Evolutionary conservation across 768 basidiomycete genomes (phyloP).

Genomic region (Podaxis pistillaris): DNA sequence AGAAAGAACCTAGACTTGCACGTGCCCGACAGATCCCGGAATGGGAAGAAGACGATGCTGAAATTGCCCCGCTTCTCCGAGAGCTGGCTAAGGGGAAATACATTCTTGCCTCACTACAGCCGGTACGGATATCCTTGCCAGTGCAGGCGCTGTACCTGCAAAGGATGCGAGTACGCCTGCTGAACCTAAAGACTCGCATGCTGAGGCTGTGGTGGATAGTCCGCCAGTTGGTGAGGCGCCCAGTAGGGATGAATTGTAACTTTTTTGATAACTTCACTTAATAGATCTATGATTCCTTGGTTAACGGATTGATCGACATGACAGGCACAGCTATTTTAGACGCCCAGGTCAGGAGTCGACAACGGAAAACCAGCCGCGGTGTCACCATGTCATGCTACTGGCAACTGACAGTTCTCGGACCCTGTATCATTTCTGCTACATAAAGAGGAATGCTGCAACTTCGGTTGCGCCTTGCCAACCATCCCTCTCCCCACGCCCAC

Average conservation of each 20-base stretch:
- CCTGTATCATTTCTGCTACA: background rate
- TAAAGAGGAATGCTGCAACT: background rate
- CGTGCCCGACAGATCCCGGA: slow-evolving; percentile 95
- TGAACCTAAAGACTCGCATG: background rate
- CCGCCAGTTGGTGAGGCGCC: background rate
- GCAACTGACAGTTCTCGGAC: background rate
- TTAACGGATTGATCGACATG: background rate
- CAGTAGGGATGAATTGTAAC: slow-evolving; percentile 9
- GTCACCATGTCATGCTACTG: background rate
- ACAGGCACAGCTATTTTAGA: background rate
- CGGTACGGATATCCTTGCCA: slow-evolving; percentile 68
- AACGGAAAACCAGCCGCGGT: background rate
- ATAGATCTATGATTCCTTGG: slow-evolving; percentile 4
- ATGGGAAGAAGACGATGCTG: slow-evolving; percentile 92
- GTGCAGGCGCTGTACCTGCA: slow-evolving; percentile 26
- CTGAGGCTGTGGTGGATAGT: background rate
- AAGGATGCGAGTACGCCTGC: background rate
- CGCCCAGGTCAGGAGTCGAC: background rate
- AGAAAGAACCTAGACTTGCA: slow-evolving; percentile 97
- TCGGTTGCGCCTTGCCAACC: background rate
- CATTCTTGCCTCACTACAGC: slow-evolving; percentile 65
- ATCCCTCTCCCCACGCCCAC: background rate
- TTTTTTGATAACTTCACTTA: background rate
- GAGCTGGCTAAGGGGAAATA: slow-evolving; percentile 72
- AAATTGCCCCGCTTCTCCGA: slow-evolving; percentile 82